A percentile compares a stretch with the other conserved stretches of the same genome.
Evolutionary conservation across 805 yeast genomes (phyloP).

Genomic region (Starmerella asiatica): DNA sequence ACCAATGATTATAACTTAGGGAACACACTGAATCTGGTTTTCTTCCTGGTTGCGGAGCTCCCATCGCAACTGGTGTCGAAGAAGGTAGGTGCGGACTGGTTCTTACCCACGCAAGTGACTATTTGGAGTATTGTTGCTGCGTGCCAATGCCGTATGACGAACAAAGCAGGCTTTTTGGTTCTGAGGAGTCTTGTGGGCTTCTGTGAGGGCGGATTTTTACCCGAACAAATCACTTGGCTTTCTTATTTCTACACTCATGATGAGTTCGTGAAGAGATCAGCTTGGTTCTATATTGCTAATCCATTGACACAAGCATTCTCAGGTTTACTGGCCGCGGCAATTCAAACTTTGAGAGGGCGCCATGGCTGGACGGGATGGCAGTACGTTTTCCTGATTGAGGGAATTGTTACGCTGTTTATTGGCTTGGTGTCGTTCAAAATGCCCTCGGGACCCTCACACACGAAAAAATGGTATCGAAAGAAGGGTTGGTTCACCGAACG

Average conservation of each 20-base stretch:
- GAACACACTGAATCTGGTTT: conserved; percentile 40
- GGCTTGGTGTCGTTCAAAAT: conserved; percentile 38
- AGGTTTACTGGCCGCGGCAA: conserved; percentile 41
- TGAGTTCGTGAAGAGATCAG: conserved; percentile 46
- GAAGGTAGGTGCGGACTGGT: conserved; percentile 48
- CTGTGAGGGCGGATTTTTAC: conserved; percentile 59
- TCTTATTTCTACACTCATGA: conserved; percentile 49
- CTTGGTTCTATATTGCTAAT: conserved; percentile 47
- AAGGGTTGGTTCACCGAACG: conserved; percentile 43
- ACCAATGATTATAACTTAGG: conserved; percentile 50
- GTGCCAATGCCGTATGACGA: conserved; percentile 36
- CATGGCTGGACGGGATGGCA: conserved; percentile 44
- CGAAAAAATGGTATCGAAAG: conserved; percentile 37
- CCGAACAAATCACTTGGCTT: conserved; percentile 50
- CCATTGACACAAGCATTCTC: conserved; percentile 36
- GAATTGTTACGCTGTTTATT: conserved; percentile 40
- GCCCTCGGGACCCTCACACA: conserved; percentile 45
- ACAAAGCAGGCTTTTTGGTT: conserved; percentile 33
- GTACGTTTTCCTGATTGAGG: conserved; percentile 55
- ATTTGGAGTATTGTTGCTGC: conserved; percentile 47
- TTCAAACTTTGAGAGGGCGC: conserved; percentile 38
- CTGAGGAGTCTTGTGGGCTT: conserved; percentile 42
- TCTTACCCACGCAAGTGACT: conserved; percentile 48
- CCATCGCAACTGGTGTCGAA: conserved; percentile 58
- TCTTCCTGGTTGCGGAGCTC: conserved; percentile 46